phyloP scores from a whole-genome alignment of 169 alveolate genomes.

The Plasmodium coatneyi region DNA sequence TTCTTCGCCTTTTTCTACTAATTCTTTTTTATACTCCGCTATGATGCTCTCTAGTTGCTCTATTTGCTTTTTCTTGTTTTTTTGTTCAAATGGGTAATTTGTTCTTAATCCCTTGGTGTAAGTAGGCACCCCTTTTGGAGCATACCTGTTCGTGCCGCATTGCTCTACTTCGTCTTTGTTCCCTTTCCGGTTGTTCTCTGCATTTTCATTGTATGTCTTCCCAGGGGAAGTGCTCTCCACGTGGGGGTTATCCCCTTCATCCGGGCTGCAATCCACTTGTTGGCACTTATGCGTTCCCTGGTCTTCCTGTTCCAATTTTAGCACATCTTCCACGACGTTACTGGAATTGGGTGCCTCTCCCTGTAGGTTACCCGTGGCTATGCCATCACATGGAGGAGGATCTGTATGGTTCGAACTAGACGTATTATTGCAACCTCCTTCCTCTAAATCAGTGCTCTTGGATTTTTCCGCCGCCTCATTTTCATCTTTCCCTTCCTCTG shows the following conservation, averaged over 20 bases:
- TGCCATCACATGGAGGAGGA: not conserved
- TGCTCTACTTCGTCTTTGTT: not conserved
- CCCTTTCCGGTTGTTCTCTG: not conserved
- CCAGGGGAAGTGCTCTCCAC: not conserved
- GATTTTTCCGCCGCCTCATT: not conserved
- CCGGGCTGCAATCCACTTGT: not conserved
- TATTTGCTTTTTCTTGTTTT: not conserved
- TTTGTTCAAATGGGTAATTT: not conserved
- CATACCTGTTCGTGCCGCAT: not conserved
- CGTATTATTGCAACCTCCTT: not conserved
- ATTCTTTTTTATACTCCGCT: constrained; percentile 29
- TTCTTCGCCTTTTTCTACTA: constrained; percentile 12
- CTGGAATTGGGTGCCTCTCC: not conserved
- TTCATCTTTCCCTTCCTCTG: not conserved
- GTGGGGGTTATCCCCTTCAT: not conserved
- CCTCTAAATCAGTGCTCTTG: not conserved
- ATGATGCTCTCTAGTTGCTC: constrained; percentile 14
- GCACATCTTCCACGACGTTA: not conserved
- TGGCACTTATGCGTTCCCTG: not conserved
- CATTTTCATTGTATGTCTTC: not conserved
- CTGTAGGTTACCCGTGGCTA: not conserved
- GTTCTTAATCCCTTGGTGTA: not conserved
- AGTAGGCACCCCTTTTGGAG: not conserved
- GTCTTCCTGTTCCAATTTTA: not conserved
- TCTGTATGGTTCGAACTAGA: not conserved